These are phyloP conservation scores for Leccinum glutinopallens DNA, from an alignment of 1,284 basidiomycete genomes.

Conservation along the genomic window DNA sequence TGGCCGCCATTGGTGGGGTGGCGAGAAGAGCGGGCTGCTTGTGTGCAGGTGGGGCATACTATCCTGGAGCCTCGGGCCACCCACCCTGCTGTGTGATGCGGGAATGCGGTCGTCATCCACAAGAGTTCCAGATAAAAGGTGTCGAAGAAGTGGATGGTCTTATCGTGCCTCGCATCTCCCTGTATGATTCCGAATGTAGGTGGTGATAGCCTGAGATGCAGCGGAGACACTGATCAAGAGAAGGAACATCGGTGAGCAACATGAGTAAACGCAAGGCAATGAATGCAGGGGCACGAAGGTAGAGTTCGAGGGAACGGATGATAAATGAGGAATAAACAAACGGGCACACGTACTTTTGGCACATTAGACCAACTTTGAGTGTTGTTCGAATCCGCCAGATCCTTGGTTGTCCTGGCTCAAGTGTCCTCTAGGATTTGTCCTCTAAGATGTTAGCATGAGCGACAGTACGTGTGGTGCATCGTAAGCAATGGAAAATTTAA, in stretches of 20 bases:
- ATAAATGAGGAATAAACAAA: conserved; percentile 16
- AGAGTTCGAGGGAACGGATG: conserved; percentile 4
- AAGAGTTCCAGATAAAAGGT: conserved; percentile 66
- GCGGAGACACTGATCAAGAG: conserved; percentile 58
- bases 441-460: conserved; percentile 29
- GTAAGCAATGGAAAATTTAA: conserved; percentile 20
- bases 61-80: conserved; percentile 41
- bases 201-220: conserved; percentile 76
- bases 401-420: conserved; percentile 80
- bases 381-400: conserved; percentile 66
- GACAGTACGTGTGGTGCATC: conserved; percentile 16
- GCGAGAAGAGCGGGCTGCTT: too few relatives aligned
- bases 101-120: conserved; percentile 56
- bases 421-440: conserved; percentile 69
- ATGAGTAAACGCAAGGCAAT: conserved; percentile 18
- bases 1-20: conserved; percentile 48
- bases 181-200: conserved; percentile 74
- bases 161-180: conserved; percentile 67
- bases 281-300: conserved; percentile 12
- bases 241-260: conserved; percentile 16
- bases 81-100: conserved; percentile 66
- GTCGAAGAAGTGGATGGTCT: conserved; percentile 72
- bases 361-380: conserved; percentile 61
- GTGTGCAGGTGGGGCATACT: too few relatives aligned
- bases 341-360: conserved; percentile 63